Base-by-base conservation (phyloP, 805 yeast genomes). In the Candida nitratophila region DNA sequence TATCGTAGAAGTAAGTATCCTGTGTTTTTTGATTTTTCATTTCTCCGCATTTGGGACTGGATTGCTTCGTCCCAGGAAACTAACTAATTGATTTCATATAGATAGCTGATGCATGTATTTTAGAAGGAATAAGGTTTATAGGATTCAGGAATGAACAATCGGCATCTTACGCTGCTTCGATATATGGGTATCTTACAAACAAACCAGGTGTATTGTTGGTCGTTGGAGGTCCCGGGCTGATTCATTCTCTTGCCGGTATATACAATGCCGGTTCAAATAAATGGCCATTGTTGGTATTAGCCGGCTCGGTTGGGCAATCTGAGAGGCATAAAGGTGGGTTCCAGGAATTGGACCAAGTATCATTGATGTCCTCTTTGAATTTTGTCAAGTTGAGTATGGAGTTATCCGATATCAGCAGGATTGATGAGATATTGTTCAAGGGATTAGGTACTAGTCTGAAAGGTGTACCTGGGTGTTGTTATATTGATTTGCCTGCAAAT, bases 211-310 rank as follows among this genome's bases (percentile, higher is more conserved):
- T 83, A 0, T 57, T 80, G 16, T 65, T 83, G 3, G 84, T 81
- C 0, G 89, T 83, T 4, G 89, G 90, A 29, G 89, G 89, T 0
- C 88, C 89, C 0, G 89, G 89, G 4, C 64, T 83, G 3, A 69
- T 83, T 9, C 87, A 83, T 49, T 81, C 86, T 0, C 52, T 79
- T 37, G 76, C 88, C 0, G 90, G 89, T 47, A 63, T 79, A 2
- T 79, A 76, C 53, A 83, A 83, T 52, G 74, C 88, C 7, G 69
- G 65, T 34, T 64, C 73, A 43, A 83, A 83, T 57, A 69, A 75
- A 44, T 80, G 84, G 75, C 90, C 90, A 3, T 57, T 83, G 41
- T 48, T 83, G 44, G 75, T 83, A 15, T 63, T 83, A 20, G 85
- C 88, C 0, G 89, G 89, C 1, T 76, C 83, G 4, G 58, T 74